Conservation (phyloP, 1,139 yeast genomes). For the Lodderomyces elongisporus region DNA sequence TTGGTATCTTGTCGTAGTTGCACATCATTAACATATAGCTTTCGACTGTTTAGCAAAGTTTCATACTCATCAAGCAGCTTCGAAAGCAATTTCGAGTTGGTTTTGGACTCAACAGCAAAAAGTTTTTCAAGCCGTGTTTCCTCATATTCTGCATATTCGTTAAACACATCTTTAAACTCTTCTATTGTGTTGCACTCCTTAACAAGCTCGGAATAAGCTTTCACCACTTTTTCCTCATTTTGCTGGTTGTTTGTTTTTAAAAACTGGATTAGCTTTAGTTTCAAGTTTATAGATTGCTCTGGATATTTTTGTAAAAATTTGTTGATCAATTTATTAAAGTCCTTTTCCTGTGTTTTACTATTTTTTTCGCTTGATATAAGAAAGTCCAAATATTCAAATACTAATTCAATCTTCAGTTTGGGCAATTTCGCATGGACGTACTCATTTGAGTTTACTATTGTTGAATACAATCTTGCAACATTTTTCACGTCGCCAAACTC, state of each 20-base stretch:
- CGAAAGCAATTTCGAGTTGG: constrained; percentile 24
- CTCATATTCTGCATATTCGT: constrained; percentile 58
- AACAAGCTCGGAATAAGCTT: constrained; percentile 47
- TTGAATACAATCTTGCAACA: constrained; percentile 15
- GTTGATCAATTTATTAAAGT: constrained; percentile 8
- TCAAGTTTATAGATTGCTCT: constrained; percentile 54
- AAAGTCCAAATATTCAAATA: constrained; percentile 45
- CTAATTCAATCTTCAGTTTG: constrained; percentile 22
- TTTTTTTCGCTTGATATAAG: constrained; percentile 18
- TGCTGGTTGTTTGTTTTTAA: constrained; percentile 32
- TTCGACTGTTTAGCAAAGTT: constrained; percentile 49
- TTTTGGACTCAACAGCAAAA: constrained; percentile 22
- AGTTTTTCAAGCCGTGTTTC: constrained; percentile 30
- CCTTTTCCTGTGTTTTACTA: neutral
- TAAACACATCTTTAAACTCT: constrained; percentile 65
- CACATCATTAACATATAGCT: constrained; percentile 60
- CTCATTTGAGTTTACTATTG: constrained; percentile 10
- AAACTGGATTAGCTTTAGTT: constrained; percentile 47
- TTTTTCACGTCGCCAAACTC: constrained; percentile 19
- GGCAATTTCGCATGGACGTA: constrained; percentile 13
- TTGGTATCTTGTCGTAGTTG: constrained; percentile 58
- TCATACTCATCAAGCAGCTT: constrained; percentile 51
- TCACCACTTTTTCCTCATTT: constrained; percentile 40
- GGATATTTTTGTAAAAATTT: constrained; percentile 41
- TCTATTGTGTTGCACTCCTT: constrained; percentile 44